Percentiles rank a stretch among this genome's conserved stretches.
These are phyloP conservation scores for Vanilla planifolia DNA, from an alignment of 106 monocot species.

Conservation along the genomic window DNA sequence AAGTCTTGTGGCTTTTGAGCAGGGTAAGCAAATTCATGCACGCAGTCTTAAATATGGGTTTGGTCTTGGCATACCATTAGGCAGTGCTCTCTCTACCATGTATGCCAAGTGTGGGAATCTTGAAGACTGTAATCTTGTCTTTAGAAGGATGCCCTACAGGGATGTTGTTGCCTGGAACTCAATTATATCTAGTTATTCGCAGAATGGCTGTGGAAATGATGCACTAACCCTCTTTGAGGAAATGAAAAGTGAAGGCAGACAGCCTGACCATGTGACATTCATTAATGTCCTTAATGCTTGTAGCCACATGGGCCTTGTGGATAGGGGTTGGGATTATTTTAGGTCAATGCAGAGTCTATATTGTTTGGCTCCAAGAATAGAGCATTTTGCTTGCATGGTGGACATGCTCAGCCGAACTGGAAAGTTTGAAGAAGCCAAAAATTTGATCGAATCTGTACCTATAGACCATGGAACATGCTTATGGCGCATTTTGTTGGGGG, in stretches of 20 bases:
- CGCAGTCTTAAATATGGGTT: conserved; percentile 45
- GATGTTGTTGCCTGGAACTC: conserved; percentile 74
- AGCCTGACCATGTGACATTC: conserved; percentile 57
- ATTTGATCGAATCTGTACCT: conserved; percentile 46
- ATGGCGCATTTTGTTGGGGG: conserved; percentile 69
- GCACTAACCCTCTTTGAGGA: conserved; percentile 58
- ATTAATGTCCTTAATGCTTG: conserved; percentile 53
- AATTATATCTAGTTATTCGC: conserved; percentile 59
- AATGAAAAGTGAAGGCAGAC: conserved; percentile 30
- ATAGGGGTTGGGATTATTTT: conserved; percentile 61
- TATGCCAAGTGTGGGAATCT: conserved; percentile 67
- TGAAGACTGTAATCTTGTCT: conserved; percentile 38
- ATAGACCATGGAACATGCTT: conserved; percentile 37
- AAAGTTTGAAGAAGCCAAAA: conserved; percentile 41
- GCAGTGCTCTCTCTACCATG: conserved; percentile 50
- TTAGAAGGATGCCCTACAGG: conserved; percentile 39
- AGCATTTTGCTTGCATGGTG: conserved; percentile 78
- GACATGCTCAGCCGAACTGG: conserved; percentile 55
- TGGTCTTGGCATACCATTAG: conserved; percentile 39
- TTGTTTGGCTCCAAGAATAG: conserved; percentile 33
- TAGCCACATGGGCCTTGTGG: conserved; percentile 67
- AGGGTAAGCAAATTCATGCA: conserved; percentile 61
- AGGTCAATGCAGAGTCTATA: conserved; percentile 39
- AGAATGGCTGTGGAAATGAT: conserved; percentile 43
- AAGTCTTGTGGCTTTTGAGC: conserved; percentile 36